Conservation (phyloP, 352 stramenopile species). For the Phytophthora idaei region DNA sequence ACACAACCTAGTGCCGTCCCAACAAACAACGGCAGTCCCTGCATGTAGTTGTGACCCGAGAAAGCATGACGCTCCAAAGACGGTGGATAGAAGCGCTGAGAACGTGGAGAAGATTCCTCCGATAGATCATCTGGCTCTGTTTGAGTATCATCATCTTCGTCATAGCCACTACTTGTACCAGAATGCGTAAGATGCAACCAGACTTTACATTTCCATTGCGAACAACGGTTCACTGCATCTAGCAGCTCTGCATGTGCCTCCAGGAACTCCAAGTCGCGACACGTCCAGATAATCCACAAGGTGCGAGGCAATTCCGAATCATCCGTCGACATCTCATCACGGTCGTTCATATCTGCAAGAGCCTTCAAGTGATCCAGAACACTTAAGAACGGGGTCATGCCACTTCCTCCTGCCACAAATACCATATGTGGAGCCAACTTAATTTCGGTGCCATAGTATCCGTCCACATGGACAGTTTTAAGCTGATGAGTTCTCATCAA, state of each 20-base stretch:
- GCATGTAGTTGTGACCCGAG: slow-evolving; percentile 37
- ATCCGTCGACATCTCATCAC: slow-evolving; percentile 17
- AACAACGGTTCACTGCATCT: slow-evolving; percentile 43
- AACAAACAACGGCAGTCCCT: slow-evolving; percentile 41
- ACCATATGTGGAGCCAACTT: slow-evolving; percentile 60
- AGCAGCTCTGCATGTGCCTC: slow-evolving; percentile 51
- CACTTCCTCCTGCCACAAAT: slow-evolving; percentile 69
- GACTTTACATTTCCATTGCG: slow-evolving; percentile 53
- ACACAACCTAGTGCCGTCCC: slow-evolving; percentile 36
- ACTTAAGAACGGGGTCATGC: slow-evolving; percentile 78
- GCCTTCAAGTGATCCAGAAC: slow-evolving; percentile 59
- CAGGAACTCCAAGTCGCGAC: slow-evolving; percentile 53
- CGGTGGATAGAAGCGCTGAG: slow-evolving; percentile 46
- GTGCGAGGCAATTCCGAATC: slow-evolving; percentile 41
- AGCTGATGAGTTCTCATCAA: slow-evolving; percentile 53
- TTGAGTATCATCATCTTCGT: slow-evolving; percentile 39
- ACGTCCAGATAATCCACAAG: slow-evolving; percentile 62
- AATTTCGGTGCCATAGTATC: slow-evolving; percentile 73
- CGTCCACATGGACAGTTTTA: slow-evolving; percentile 57
- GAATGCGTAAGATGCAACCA: slow-evolving; percentile 53
- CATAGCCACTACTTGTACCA: slow-evolving; percentile 15
- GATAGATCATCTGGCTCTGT: slow-evolving; percentile 43
- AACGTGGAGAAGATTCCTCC: slow-evolving; percentile 31
- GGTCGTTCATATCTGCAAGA: slow-evolving; percentile 27
- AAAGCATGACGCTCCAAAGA: slow-evolving; percentile 41